Base-by-base conservation (phyloP, 2,329 filamentous ascomycete genomes). In the Aspergillus sp. region DNA sequence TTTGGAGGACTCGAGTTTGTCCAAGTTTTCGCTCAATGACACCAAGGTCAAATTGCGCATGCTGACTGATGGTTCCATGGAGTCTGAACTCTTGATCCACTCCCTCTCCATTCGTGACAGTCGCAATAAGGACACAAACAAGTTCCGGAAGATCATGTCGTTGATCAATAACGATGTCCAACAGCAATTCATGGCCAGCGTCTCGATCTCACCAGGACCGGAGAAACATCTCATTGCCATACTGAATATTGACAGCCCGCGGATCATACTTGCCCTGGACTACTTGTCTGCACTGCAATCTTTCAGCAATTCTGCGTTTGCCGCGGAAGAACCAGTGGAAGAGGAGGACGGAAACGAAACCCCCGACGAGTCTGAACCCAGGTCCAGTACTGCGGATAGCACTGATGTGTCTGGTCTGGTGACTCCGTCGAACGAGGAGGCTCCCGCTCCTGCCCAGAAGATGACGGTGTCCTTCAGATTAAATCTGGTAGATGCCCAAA, bases 131-230 rank as follows among this genome's bases (percentile, higher is more conserved):
- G 92, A 95, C 62, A 89, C 87, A 4, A 99, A 96, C 76, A 96
- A 95, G 67, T 99, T 95, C 79, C 85, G 91, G 47, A 95, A 93
- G 70, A 96, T 99, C 74, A 97, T 99, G 94, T 92, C 92, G 1
- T 86, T 95, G 50, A 91, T 92, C 65, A 97, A 96, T 71, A 93
- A 91, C 61, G 88, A 92, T 51, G 91, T 94, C 50, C 83, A 85
- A 43, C 92, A 97, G 69, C 95, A 99, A 63, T 92, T 99, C 65
- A 99, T 99, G 94, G 94, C 94, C 16, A 96, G 89, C 67, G 77
- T 99, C 3, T 95, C 92, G 0, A 95, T 99, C 72, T 91, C 92
- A 0, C 89, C 91, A 14, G 91, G 91, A 3, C 78, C 85, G 32
- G 88, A 96, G 38, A 84, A 85, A 54, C 89, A 86, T 67, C 73